Evolutionary conservation across 805 yeast species (phyloP).

Genomic region (Barnettozyma sp.): DNA sequence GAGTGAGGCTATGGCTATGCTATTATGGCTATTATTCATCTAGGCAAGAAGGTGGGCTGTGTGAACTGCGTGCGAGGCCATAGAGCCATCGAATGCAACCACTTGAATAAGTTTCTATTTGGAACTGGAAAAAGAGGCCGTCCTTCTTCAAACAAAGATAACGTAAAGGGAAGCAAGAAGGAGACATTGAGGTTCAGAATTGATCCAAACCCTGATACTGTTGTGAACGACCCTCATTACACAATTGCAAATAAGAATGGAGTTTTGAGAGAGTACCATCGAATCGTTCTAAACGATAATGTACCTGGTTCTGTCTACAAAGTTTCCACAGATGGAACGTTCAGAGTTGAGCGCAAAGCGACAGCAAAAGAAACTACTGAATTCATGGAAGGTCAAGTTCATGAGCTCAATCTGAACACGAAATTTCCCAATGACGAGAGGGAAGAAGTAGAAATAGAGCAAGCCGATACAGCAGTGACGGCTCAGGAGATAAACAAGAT

Average conservation of each 20-base stretch:
- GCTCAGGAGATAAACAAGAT: too few relatives aligned
- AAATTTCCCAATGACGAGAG: neutral
- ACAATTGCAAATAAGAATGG: conserved; percentile 16
- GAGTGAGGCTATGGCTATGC: conserved; percentile 45
- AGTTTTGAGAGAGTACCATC: conserved; percentile 8
- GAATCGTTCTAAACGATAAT: conserved; percentile 15
- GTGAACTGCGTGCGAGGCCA: conserved; percentile 89
- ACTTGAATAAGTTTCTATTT: conserved; percentile 69
- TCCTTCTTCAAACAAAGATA: conserved; percentile 37
- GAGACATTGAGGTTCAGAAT: conserved; percentile 14
- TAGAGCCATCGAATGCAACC: conserved; percentile 80
- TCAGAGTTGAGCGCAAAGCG: conserved; percentile 12
- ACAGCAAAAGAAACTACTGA: conserved; percentile 3
- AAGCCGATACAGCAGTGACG: too few relatives aligned
- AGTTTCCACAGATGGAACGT: conserved; percentile 14
- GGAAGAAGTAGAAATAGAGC: neutral
- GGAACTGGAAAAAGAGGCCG: conserved; percentile 89
- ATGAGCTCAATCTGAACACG: conserved; percentile 2
- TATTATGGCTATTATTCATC: conserved; percentile 65
- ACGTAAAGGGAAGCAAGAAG: conserved; percentile 10
- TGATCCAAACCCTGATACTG: conserved; percentile 8
- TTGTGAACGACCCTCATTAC: conserved; percentile 9
- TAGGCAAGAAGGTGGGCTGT: conserved; percentile 77
- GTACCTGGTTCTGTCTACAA: conserved; percentile 9
- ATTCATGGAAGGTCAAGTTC: neutral